Percentiles rank a stretch among this genome's conserved stretches.
Evolutionary conservation across 345 rosid species (phyloP).

Genomic region (Limnanthes douglasii): DNA sequence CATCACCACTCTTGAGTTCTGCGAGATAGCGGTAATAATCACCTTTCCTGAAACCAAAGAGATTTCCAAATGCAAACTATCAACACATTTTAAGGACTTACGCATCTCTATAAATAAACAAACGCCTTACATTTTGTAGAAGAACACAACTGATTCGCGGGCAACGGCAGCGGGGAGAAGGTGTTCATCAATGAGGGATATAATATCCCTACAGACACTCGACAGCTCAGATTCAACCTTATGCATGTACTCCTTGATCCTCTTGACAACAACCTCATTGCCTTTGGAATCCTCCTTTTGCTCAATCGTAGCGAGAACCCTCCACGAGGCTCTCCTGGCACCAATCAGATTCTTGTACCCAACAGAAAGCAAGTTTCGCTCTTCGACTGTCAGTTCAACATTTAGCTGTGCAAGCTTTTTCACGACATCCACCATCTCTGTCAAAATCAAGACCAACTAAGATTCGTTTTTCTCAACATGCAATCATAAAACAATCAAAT

Average conservation of each 20-base stretch:
- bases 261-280: slow-evolving; percentile 32
- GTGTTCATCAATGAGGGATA: slow-evolving; percentile 50
- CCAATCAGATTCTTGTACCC: slow-evolving; percentile 52
- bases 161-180: slow-evolving; percentile 43
- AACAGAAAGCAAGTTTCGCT: slow-evolving; percentile 39
- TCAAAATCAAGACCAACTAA: neutral
- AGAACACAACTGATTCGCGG: slow-evolving; percentile 53
- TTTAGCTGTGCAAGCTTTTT: slow-evolving; percentile 32
- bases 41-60: slow-evolving; percentile 38
- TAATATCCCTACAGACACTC: slow-evolving; percentile 33
- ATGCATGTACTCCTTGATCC: slow-evolving; percentile 41
- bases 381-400: slow-evolving; percentile 41
- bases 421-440: slow-evolving; percentile 48
- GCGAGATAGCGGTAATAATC: slow-evolving; percentile 58
- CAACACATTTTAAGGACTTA: neutral
- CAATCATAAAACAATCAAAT: too few species aligned
- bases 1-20: slow-evolving; percentile 37
- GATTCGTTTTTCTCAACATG: slow-evolving; percentile 3
- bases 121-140: slow-evolving; percentile 42
- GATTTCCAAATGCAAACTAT: slow-evolving; percentile 1
- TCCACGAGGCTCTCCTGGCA: slow-evolving; percentile 44
- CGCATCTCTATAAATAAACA: neutral
- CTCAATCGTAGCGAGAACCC: slow-evolving; percentile 38
- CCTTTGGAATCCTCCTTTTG: slow-evolving; percentile 41
- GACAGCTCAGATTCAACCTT: slow-evolving; percentile 50